Conservation (phyloP, 257 asterid genomes). For the Anisodus tanguticus region DNA sequence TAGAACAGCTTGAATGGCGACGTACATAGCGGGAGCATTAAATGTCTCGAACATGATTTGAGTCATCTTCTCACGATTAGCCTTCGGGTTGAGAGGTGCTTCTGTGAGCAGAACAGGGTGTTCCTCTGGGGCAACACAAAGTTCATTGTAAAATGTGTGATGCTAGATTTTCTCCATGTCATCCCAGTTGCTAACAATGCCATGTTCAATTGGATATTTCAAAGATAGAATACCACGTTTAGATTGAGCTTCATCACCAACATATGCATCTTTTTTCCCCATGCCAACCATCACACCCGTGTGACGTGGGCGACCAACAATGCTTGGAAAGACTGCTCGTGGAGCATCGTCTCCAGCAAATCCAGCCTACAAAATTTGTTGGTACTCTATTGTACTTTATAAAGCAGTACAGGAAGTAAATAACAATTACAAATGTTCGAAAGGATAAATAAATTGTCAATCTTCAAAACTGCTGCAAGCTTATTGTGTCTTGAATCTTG, state of each 20-base stretch:
- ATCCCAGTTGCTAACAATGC: conserved; percentile 44
- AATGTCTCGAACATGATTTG: conserved; percentile 45
- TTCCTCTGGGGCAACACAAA: conserved; percentile 42
- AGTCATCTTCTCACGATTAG: conserved; percentile 47
- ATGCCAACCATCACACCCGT: conserved; percentile 47
- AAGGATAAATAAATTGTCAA: too few relatives aligned
- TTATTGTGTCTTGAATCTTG: too few relatives aligned
- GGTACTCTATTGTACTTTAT: too few relatives aligned
- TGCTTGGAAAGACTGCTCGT: conserved; percentile 47
- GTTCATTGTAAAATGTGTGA: conserved; percentile 42
- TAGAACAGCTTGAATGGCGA: conserved; percentile 39
- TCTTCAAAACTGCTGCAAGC: too few relatives aligned
- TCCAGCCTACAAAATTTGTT: conserved; percentile 38
- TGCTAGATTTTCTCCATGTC: conserved; percentile 46
- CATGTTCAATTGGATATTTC: conserved; percentile 47
- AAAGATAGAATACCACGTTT: conserved; percentile 44
- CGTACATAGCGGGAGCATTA: conserved; percentile 42
- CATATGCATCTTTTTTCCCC: conserved; percentile 47
- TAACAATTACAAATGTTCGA: too few relatives aligned
- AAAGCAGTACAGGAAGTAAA: too few relatives aligned
- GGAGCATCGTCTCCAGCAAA: conserved; percentile 52
- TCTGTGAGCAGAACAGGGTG: conserved; percentile 44
- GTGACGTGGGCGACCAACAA: conserved; percentile 47
- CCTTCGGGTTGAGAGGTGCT: conserved; percentile 46
- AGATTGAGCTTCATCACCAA: conserved; percentile 49